Conservation (phyloP, 371 early-diverging fungal genomes). For the Rhizopus arrhizus region DNA sequence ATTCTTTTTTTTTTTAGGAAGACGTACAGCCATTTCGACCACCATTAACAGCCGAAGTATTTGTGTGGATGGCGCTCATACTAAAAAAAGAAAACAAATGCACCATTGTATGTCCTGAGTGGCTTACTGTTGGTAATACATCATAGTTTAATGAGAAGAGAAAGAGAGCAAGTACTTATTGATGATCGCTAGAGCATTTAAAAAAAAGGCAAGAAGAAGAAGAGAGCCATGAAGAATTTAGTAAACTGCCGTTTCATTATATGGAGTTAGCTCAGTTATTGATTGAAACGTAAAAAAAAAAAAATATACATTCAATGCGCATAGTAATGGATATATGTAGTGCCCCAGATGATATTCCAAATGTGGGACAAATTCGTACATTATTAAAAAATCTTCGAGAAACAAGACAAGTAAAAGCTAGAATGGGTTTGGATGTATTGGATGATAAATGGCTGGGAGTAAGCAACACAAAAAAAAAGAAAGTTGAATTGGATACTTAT, state of each 20-base stretch:
- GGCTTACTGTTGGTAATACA: slow-evolving; percentile 61
- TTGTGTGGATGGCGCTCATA: slow-evolving; percentile 87
- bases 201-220: slow-evolving; percentile 63
- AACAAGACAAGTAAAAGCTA: slow-evolving; percentile 80
- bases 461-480: slow-evolving; percentile 10
- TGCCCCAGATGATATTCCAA: slow-evolving; percentile 81
- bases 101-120: slow-evolving; percentile 79
- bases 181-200: slow-evolving; percentile 49
- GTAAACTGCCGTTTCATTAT: slow-evolving; percentile 77
- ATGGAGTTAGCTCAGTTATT: slow-evolving; percentile 81
- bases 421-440: slow-evolving; percentile 67
- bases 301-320: background rate
- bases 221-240: slow-evolving; percentile 63
- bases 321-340: slow-evolving; percentile 32
- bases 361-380: slow-evolving; percentile 68
- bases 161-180: background rate
- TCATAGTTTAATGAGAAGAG: background rate
- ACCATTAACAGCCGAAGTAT: slow-evolving; percentile 69
- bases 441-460: slow-evolving; percentile 73
- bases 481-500: background rate
- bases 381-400: slow-evolving; percentile 85
- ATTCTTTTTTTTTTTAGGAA: slow-evolving; percentile 4
- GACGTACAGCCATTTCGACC: slow-evolving; percentile 62
- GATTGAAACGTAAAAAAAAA: slow-evolving; percentile 62
- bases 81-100: slow-evolving; percentile 83